These are phyloP conservation scores for Phanerochaete carnosa DNA, from an alignment of 768 basidiomycete genomes.

Conservation along the genomic window DNA sequence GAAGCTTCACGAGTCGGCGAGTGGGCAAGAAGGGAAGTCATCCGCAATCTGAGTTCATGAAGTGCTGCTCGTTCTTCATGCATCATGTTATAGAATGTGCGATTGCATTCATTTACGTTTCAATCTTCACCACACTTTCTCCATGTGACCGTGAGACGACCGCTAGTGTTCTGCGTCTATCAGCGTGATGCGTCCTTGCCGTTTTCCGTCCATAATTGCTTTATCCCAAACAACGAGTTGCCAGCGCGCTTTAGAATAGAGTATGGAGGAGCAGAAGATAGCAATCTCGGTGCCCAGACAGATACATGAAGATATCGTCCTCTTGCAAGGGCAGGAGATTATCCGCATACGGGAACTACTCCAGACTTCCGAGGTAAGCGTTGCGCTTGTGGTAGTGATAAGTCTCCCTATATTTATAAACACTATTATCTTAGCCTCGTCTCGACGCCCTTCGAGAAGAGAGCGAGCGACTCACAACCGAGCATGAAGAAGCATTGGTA, in stretches of 20 bases:
- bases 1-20: slow-evolving; percentile 40
- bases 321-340: slow-evolving; percentile 1
- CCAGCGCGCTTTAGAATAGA: no score
- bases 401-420: no score
- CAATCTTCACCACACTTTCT: neutral
- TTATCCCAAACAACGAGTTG: neutral
- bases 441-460: neutral
- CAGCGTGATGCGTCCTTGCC: neutral
- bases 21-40: slow-evolving; percentile 49
- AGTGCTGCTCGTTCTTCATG: neutral
- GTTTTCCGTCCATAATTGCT: neutral
- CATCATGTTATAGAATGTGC: neutral
- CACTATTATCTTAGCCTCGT: neutral
- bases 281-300: neutral
- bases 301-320: neutral
- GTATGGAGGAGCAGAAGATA: neutral
- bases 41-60: slow-evolving; percentile 16
- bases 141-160: neutral
- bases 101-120: neutral
- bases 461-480: neutral
- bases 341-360: neutral
- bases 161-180: neutral
- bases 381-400: neutral
- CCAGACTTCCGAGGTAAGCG: neutral
- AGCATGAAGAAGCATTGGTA: neutral